Percentiles rank a stretch among this genome's conserved stretches.
Evolutionary conservation across 805 yeast species (phyloP).

Genomic region (Isabelozyma gotoi): DNA sequence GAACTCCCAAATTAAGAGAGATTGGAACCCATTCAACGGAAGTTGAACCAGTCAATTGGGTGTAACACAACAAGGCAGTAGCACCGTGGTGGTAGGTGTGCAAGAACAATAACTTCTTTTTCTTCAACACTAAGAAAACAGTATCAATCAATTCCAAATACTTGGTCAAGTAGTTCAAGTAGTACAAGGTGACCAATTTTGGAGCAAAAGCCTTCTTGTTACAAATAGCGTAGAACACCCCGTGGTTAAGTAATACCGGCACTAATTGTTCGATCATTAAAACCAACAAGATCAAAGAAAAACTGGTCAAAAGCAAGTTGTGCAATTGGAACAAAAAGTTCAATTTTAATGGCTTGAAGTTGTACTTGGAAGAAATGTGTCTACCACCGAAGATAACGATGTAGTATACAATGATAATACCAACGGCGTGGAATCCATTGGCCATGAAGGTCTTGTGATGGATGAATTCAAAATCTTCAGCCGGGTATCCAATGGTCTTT

Average conservation of each 20-base stretch:
- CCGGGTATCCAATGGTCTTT: conserved; percentile 51
- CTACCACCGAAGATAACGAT: conserved; percentile 68
- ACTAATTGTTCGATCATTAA: conserved; percentile 81
- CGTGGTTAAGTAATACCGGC: conserved; percentile 74
- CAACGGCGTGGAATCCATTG: conserved; percentile 54
- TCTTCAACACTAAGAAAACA: conserved; percentile 83
- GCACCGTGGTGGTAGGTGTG: conserved; percentile 99
- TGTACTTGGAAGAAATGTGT: conserved; percentile 48
- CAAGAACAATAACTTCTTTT: conserved; percentile 86
- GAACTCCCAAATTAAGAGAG: conserved; percentile 83
- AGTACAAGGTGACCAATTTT: conserved; percentile 79
- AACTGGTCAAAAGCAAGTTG: conserved; percentile 69
- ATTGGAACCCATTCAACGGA: conserved; percentile 96
- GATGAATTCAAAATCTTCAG: conserved; percentile 65
- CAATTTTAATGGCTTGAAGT: conserved; percentile 68
- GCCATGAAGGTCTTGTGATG: conserved; percentile 68
- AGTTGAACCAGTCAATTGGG: conserved; percentile 87
- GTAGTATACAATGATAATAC: conserved; percentile 42
- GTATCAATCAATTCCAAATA: conserved; percentile 89
- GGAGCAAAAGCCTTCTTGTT: conserved; percentile 76
- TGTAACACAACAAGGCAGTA: conserved; percentile 90
- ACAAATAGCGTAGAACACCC: conserved; percentile 84
- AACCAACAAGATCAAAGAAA: conserved; percentile 64
- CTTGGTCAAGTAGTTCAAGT: conserved; percentile 88
- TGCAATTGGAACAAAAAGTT: conserved; percentile 81